These are phyloP conservation scores for Chrysosporium keratinophilum DNA, from an alignment of 2,329 filamentous ascomycete genomes.

Conservation along the genomic window DNA sequence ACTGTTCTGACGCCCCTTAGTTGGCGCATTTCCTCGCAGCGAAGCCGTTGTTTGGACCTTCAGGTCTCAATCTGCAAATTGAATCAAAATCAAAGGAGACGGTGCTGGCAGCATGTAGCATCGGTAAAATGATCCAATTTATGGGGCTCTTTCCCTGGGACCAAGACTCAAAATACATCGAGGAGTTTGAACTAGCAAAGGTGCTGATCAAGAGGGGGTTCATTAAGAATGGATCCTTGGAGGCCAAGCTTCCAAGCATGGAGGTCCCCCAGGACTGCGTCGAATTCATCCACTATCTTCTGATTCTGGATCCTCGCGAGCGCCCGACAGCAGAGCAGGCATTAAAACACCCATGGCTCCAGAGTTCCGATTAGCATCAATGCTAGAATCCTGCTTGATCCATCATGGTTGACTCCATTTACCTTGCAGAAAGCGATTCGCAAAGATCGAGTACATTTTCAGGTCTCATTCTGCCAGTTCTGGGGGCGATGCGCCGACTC, in stretches of 20 bases:
- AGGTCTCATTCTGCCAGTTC: no score
- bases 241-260: conserved; percentile 10
- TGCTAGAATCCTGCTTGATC: no score
- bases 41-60: conserved; percentile 10
- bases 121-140: conserved; percentile 15
- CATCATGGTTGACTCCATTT: no score
- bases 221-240: conserved; percentile 11
- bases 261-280: conserved; percentile 7
- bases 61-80: conserved; percentile 5
- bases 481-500: no score
- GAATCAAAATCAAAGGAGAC: conserved; percentile 4
- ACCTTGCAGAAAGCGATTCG: no score
- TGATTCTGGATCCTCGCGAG: conserved; percentile 9
- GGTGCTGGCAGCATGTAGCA: conserved; percentile 12
- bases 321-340: conserved; percentile 14
- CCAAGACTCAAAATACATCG: conserved; percentile 10
- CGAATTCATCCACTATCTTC: conserved; percentile 11
- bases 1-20: neutral
- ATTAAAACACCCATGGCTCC: conserved; percentile 14
- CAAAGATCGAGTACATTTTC: no score
- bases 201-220: conserved; percentile 7
- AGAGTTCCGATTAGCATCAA: neutral
- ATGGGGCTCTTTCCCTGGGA: conserved; percentile 7
- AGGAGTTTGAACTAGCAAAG: conserved; percentile 13
- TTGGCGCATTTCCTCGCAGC: conserved; percentile 12